phyloP scores from a whole-genome alignment of 2,329 filamentous ascomycete genomes.

The Aspergillus cejpii region DNA sequence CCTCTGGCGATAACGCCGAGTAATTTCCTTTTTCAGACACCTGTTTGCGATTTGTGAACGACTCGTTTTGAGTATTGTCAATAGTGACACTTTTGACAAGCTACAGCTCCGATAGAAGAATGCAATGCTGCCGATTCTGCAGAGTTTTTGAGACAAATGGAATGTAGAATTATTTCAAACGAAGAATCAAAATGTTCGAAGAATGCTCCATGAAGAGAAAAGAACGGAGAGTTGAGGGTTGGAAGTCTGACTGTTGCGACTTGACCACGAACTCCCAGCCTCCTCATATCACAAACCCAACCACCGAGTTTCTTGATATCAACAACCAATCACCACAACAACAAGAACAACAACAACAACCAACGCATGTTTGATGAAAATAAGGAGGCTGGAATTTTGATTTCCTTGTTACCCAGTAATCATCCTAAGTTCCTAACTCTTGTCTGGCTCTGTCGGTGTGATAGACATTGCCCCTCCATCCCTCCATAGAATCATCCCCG shows the following conservation, averaged over 20 bases:
- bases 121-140: not conserved
- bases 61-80: not conserved
- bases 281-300: constrained; percentile 27
- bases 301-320: constrained; percentile 30
- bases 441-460: not conserved
- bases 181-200: constrained; percentile 2
- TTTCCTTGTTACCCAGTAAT: not conserved
- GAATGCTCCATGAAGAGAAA: not conserved
- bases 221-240: constrained; percentile 3
- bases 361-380: constrained; percentile 1
- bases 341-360: constrained; percentile 1
- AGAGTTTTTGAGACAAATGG: constrained; percentile 2
- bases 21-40: not conserved
- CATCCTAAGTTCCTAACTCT: constrained; percentile 1
- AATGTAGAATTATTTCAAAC: constrained; percentile 13
- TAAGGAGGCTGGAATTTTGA: constrained; percentile 12
- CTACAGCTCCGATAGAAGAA: not conserved
- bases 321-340: constrained; percentile 11
- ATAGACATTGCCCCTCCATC: constrained; percentile 5
- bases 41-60: not conserved
- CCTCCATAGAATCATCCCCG: not conserved
- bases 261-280: constrained; percentile 25
- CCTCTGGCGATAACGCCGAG: not conserved
- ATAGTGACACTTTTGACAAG: not conserved
- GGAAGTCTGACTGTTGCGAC: not conserved